A percentile compares a stretch with the other conserved stretches of the same genome.
phyloP scores from a whole-genome alignment of 768 basidiomycete genomes.

The Rhodotorula kratochvilovae region DNA sequence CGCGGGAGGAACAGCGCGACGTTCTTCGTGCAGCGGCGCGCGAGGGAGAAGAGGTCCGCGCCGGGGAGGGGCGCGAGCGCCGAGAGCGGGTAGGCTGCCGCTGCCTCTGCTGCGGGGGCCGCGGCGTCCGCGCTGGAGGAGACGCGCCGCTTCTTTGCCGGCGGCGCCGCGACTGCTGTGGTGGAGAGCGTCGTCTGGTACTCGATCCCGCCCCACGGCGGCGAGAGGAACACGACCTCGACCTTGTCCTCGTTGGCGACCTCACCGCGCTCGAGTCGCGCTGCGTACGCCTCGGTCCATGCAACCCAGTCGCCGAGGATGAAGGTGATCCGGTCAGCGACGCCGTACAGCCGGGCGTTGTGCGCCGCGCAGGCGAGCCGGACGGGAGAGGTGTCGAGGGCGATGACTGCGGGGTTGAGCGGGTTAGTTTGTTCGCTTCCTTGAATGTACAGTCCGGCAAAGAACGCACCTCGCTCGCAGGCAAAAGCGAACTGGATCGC shows the following conservation, averaged over 20 bases:
- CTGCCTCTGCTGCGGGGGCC: not conserved
- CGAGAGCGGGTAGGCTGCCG: slow-evolving; percentile 59
- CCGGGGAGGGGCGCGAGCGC: slow-evolving; percentile 77
- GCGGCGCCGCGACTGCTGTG: not conserved
- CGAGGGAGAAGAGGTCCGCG: slow-evolving; percentile 69
- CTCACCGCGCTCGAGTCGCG: slow-evolving; percentile 9
- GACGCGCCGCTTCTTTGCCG: slow-evolving; percentile 1
- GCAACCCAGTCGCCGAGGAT: slow-evolving; percentile 77
- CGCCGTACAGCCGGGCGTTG: slow-evolving; percentile 89
- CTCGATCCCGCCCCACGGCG: slow-evolving; percentile 44
- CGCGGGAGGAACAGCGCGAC: slow-evolving; percentile 85
- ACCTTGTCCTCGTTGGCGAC: slow-evolving; percentile 22
- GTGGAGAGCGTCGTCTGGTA: slow-evolving; percentile 21
- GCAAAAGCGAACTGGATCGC: slow-evolving; percentile 94
- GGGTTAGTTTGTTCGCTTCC: too few species aligned
- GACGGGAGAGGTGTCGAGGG: slow-evolving; percentile 76
- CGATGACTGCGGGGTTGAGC: slow-evolving; percentile 93
- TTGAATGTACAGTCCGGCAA: too few species aligned
- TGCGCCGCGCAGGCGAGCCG: slow-evolving; percentile 84
- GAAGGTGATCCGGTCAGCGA: slow-evolving; percentile 94
- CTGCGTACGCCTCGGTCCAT: slow-evolving; percentile 56
- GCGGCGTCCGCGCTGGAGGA: not conserved
- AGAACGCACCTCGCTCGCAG: slow-evolving; percentile 75
- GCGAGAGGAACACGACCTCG: slow-evolving; percentile 42
- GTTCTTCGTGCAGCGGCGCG: slow-evolving; percentile 53